phyloP scores from a whole-genome alignment of 1,139 yeast genomes.

The Lodderomyces oxycetoniae region DNA sequence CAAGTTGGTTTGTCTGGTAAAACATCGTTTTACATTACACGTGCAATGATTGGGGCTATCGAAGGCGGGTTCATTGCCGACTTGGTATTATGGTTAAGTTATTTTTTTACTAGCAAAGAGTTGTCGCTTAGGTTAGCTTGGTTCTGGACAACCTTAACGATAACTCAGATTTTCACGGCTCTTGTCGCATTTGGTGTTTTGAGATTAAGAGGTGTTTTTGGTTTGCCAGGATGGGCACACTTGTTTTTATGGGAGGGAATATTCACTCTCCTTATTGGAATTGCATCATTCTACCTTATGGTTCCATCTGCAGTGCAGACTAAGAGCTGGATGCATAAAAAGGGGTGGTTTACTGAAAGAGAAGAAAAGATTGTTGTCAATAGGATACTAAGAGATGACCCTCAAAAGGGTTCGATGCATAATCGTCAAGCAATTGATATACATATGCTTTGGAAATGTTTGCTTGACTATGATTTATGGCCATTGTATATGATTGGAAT shows the following conservation, averaged over 20 bases:
- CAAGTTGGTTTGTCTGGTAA: constrained; percentile 24
- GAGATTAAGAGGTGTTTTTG: constrained; percentile 24
- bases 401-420: constrained; percentile 64
- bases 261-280: constrained; percentile 52
- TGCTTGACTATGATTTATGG: constrained; percentile 53
- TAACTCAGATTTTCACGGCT: constrained; percentile 32
- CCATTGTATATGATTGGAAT: constrained; percentile 54
- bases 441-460: constrained; percentile 33
- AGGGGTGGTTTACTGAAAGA: constrained; percentile 61
- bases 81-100: constrained; percentile 23
- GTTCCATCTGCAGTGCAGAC: constrained; percentile 58
- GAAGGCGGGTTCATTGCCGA: constrained; percentile 34
- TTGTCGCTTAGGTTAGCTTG: constrained; percentile 23
- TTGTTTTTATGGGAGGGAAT: constrained; percentile 61
- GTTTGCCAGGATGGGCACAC: constrained; percentile 57
- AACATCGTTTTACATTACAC: constrained; percentile 22
- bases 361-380: constrained; percentile 62
- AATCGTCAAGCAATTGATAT: constrained; percentile 52
- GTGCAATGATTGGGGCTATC: constrained; percentile 25
- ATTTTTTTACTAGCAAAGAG: constrained; percentile 26
- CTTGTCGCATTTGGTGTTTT: constrained; percentile 32
- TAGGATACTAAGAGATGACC: constrained; percentile 61
- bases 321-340: constrained; percentile 42
- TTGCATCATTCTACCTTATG: constrained; percentile 51
- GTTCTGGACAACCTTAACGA: constrained; percentile 15